phyloP scores from a whole-genome alignment of 371 early-diverging fungal genomes.

The Circinella umbellata region DNA sequence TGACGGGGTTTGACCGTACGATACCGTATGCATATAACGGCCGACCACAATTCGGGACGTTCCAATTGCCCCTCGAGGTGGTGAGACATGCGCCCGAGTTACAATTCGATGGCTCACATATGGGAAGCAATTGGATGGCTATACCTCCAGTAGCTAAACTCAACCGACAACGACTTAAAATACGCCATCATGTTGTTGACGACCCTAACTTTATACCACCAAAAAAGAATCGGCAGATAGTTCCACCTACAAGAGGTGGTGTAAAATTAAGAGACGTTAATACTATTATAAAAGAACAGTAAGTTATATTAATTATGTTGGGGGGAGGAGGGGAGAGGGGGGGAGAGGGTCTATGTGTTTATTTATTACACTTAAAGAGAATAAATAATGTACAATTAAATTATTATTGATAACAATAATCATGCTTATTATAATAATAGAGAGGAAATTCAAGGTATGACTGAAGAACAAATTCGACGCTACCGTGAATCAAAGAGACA shows the following conservation, averaged over 20 bases:
- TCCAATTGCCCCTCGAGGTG: slow-evolving; percentile 22
- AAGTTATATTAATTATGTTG: background rate
- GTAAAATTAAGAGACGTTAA: slow-evolving; percentile 20
- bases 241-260: slow-evolving; percentile 24
- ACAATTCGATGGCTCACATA: slow-evolving; percentile 9
- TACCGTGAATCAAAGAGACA: slow-evolving; percentile 2
- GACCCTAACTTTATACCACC: slow-evolving; percentile 19
- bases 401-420: background rate
- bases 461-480: slow-evolving; percentile 2
- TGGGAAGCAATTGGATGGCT: slow-evolving; percentile 14
- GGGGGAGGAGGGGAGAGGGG: too few species aligned
- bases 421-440: slow-evolving; percentile 1
- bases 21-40: slow-evolving; percentile 21
- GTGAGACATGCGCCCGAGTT: slow-evolving; percentile 10
- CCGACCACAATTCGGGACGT: slow-evolving; percentile 18
- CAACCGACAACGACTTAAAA: slow-evolving; percentile 12
- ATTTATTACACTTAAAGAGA: too few species aligned
- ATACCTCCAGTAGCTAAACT: slow-evolving; percentile 7
- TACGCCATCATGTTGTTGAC: slow-evolving; percentile 21
- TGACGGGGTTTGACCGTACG: slow-evolving; percentile 10
- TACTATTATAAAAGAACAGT: slow-evolving; percentile 21
- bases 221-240: slow-evolving; percentile 1
- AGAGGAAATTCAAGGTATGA: slow-evolving; percentile 11
- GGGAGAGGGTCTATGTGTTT: too few species aligned
- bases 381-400: background rate